Conservation (phyloP, 1,284 basidiomycete species). For the Pisolithus thermaeus region DNA sequence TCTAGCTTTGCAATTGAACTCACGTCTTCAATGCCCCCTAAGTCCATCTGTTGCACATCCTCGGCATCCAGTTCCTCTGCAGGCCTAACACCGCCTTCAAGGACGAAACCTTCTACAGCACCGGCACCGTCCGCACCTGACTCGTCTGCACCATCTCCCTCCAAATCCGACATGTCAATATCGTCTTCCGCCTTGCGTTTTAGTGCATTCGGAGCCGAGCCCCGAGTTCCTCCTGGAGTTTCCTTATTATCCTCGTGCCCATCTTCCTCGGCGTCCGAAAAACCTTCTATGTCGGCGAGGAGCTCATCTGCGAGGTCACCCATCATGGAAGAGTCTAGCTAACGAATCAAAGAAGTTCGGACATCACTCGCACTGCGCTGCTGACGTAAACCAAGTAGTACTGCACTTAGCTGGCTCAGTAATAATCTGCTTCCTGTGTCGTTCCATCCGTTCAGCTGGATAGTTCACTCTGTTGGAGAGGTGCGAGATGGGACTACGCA, state of each 20-base stretch:
- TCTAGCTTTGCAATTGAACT: slow-evolving; percentile 85
- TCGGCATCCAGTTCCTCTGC: slow-evolving; percentile 91
- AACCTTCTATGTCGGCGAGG: slow-evolving; percentile 78
- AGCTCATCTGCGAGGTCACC: slow-evolving; percentile 82
- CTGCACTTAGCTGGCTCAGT: too few relatives aligned
- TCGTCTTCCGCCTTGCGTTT: slow-evolving; percentile 60
- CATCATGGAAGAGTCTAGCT: slow-evolving; percentile 36
- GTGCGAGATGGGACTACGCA: too few relatives aligned
- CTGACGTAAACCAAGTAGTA: too few relatives aligned
- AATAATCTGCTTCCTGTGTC: too few relatives aligned
- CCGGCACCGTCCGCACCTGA: slow-evolving; percentile 36
- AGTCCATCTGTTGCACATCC: slow-evolving; percentile 89
- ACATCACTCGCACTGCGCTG: neutral
- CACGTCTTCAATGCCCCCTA: slow-evolving; percentile 80
- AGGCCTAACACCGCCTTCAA: slow-evolving; percentile 86
- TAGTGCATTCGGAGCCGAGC: slow-evolving; percentile 35
- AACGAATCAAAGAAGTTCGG: neutral
- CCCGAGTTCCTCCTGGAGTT: slow-evolving; percentile 21
- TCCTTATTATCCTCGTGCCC: slow-evolving; percentile 45
- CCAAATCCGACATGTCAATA: slow-evolving; percentile 46
- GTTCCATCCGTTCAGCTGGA: too few relatives aligned
- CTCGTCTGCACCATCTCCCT: slow-evolving; percentile 37
- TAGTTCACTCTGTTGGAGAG: too few relatives aligned
- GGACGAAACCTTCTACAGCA: slow-evolving; percentile 59
- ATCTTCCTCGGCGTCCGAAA: slow-evolving; percentile 61